These are phyloP conservation scores for Corchorus olitorius DNA, from an alignment of 345 rosid genomes.

Conservation along the genomic window DNA sequence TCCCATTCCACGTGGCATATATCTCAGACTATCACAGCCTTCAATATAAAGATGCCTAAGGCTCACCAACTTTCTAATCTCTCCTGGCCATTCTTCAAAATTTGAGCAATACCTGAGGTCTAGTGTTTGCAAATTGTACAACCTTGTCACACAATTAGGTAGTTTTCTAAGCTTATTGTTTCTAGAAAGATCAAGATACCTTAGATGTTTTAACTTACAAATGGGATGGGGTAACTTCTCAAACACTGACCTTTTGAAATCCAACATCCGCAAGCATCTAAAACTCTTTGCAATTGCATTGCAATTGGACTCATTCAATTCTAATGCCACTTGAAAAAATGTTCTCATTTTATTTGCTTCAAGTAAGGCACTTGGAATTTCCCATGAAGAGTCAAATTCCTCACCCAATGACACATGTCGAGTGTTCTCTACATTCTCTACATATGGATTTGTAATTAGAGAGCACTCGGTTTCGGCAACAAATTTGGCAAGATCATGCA, in stretches of 20 bases:
- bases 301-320: no score
- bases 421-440: neutral
- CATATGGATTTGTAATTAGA: neutral
- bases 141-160: neutral
- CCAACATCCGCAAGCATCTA: neutral
- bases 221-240: neutral
- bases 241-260: neutral
- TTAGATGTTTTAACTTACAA: neutral
- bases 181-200: neutral
- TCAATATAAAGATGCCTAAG: neutral
- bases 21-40: no score
- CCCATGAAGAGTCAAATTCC: neutral
- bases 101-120: neutral
- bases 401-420: conserved; percentile 17
- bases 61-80: neutral
- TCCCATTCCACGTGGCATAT: no score
- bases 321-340: no score
- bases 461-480: conserved; percentile 15
- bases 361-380: no score
- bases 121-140: neutral
- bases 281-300: neutral
- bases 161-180: neutral
- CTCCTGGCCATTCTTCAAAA: neutral
- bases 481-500: conserved; percentile 24
- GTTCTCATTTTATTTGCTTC: no score